Evolutionary conservation across 1,284 basidiomycete species (phyloP).

Genomic region (Sphaerobolus stellatus): DNA sequence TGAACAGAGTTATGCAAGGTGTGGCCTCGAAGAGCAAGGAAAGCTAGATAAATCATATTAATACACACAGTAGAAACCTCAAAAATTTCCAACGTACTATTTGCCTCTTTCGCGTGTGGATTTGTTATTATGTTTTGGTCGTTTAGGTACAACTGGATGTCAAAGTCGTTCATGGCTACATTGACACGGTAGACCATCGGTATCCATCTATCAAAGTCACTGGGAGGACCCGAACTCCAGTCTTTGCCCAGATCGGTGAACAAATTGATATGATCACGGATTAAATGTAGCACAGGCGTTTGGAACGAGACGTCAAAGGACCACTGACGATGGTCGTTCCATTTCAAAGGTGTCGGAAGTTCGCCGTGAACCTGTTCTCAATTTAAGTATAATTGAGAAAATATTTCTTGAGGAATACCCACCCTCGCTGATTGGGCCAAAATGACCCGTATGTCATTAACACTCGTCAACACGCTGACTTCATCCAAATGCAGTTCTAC

Average conservation of each 20-base stretch:
- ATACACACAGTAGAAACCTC: too few relatives aligned
- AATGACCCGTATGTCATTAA: conserved; percentile 79
- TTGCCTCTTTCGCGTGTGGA: conserved; percentile 73
- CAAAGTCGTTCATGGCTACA: conserved; percentile 71
- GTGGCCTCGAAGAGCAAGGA: conserved; percentile 66
- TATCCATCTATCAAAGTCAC: conserved; percentile 77
- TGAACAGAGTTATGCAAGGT: conserved; percentile 50
- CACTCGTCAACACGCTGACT: conserved; percentile 74
- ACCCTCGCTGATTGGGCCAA: conserved; percentile 10
- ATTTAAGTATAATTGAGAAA: too few relatives aligned
- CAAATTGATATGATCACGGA: conserved; percentile 92
- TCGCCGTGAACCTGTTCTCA: conserved; percentile 30
- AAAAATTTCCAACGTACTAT: conserved; percentile 51
- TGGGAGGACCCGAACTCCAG: conserved; percentile 80
- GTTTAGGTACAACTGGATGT: conserved; percentile 82
- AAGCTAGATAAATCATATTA: too few relatives aligned
- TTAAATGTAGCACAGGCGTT: conserved; percentile 69
- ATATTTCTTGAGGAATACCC: conserved; percentile 20
- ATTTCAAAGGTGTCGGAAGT: conserved; percentile 44
- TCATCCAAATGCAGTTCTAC: conserved; percentile 83
- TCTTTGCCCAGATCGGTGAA: conserved; percentile 86
- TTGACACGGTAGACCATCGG: conserved; percentile 77
- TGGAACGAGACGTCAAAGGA: conserved; percentile 67
- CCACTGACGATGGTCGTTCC: conserved; percentile 71
- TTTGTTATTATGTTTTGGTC: conserved; percentile 95